Base-by-base conservation (phyloP, 768 basidiomycete genomes). In the Suillus bovinus region DNA sequence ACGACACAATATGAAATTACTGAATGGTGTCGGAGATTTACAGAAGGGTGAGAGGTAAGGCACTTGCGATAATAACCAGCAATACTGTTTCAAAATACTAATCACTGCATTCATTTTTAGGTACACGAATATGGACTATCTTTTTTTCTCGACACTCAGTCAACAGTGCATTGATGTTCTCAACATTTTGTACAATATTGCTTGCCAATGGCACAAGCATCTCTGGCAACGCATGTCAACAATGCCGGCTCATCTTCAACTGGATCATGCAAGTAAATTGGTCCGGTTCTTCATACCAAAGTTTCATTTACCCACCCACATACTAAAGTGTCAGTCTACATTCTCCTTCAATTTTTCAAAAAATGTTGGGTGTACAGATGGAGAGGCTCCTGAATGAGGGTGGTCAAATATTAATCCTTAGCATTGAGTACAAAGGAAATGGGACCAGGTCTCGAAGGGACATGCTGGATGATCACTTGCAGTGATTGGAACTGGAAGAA, bases 261-360 rank as follows among this genome's bases (percentile, higher is more conserved):
- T 52, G 5, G 41, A 47, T 7, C 50, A 34, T 20, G 16, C 41
- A 22, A 47, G 27, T 24, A 64, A 47, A 34, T 17, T 31, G 16
- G 39, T 69, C 27, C n/a, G 31, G 3, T 69, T 59, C 44, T 33
- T 69, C 13, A 50, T 69, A 8, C 68, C 69, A 1, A 70, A 70
- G 34, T 67, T 70, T 33, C 69, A 70, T 49, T 56, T 64, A 16
- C 61, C 62, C 14, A 60, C 55, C 17, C 69, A 70, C 42, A 58
- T 61, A 29, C 36, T 46, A 20, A 27, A 20, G 2, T 70, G 69
- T 61, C 61, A 60, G 31, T 31, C 31, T 31, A 6, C 6, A 3
- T 6, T 31, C 31, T 31, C 3, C 31, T 31, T 31, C 31, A 68
- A 68, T 39, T 65, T 60, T 50, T 53, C 47, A 7, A 46, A 55